Conservation (phyloP, 140 eudicot species). For the Anethum foeniculum region DNA sequence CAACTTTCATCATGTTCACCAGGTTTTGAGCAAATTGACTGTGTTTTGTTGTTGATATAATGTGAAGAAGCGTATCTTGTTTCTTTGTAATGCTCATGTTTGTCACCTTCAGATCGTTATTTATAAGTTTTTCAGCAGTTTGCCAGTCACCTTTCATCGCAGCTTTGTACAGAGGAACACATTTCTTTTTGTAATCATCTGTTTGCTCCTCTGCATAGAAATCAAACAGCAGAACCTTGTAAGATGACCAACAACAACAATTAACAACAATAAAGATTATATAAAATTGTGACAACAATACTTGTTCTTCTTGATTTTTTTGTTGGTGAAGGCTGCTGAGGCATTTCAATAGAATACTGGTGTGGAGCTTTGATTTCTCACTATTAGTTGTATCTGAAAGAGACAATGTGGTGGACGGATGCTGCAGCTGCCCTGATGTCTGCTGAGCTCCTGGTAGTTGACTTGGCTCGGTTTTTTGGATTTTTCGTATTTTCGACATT, state of each 20-base stretch:
- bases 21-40: constrained; percentile 19
- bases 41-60: constrained; percentile 16
- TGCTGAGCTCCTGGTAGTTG: too few species aligned
- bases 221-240: not conserved
- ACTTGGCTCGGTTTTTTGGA: too few species aligned
- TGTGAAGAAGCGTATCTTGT: constrained; percentile 24
- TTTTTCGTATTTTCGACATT: too few species aligned
- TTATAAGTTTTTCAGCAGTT: constrained; percentile 14
- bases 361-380: too few species aligned
- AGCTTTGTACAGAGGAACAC: constrained; percentile 25
- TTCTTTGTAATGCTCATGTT: constrained; percentile 19
- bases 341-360: too few species aligned
- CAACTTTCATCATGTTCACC: constrained; percentile 15
- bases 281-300: not conserved
- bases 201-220: not conserved
- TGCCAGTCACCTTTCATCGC: constrained; percentile 30
- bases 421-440: too few species aligned
- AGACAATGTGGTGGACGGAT: too few species aligned
- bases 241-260: not conserved
- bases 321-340: too few species aligned
- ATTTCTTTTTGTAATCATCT: not conserved
- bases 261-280: not conserved
- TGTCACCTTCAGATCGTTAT: not conserved
- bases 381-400: too few species aligned
- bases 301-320: not conserved